These are phyloP conservation scores for Postia placenta DNA, from an alignment of 768 basidiomycete species.

Conservation along the genomic window DNA sequence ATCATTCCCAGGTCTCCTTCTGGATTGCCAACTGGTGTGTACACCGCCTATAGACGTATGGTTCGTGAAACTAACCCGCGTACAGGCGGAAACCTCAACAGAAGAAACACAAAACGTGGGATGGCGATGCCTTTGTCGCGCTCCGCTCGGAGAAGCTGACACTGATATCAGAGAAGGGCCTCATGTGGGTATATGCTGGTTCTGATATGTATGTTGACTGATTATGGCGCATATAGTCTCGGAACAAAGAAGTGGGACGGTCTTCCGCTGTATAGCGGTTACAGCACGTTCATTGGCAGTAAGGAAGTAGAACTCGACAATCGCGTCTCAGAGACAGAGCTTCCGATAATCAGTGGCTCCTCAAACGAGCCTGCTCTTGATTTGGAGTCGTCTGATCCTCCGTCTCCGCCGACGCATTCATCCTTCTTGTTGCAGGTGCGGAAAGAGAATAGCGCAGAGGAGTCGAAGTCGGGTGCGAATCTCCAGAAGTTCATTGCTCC, in stretches of 20 bases:
- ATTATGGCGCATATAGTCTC: slow-evolving; percentile 34
- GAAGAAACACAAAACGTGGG: slow-evolving; percentile 86
- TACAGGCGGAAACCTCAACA: slow-evolving; percentile 65
- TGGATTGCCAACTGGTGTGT: slow-evolving; percentile 71
- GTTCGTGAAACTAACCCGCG: background rate
- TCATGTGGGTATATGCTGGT: slow-evolving; percentile 41
- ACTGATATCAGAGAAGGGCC: slow-evolving; percentile 66
- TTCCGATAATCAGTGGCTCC: slow-evolving; percentile 39
- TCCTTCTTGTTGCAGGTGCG: slow-evolving; percentile 5
- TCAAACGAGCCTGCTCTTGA: slow-evolving; percentile 25
- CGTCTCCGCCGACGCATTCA: slow-evolving; percentile 8
- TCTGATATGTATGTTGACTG: slow-evolving; percentile 27
- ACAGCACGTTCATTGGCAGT: slow-evolving; percentile 46
- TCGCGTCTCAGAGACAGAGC: slow-evolving; percentile 40
- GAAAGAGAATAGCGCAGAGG: slow-evolving; percentile 7
- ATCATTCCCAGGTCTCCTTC: slow-evolving; percentile 29
- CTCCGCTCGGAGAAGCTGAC: slow-evolving; percentile 43
- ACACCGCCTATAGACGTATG: background rate
- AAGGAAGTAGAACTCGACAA: slow-evolving; percentile 60
- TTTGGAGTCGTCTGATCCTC: slow-evolving; percentile 11
- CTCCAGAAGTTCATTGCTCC: slow-evolving; percentile 43
- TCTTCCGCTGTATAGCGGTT: slow-evolving; percentile 35
- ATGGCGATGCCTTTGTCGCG: slow-evolving; percentile 66
- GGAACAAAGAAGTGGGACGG: slow-evolving; percentile 60
- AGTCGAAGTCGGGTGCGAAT: slow-evolving; percentile 14